Conservation (phyloP, 2,329 filamentous ascomycete species). For the Arthroderma sp. region DNA sequence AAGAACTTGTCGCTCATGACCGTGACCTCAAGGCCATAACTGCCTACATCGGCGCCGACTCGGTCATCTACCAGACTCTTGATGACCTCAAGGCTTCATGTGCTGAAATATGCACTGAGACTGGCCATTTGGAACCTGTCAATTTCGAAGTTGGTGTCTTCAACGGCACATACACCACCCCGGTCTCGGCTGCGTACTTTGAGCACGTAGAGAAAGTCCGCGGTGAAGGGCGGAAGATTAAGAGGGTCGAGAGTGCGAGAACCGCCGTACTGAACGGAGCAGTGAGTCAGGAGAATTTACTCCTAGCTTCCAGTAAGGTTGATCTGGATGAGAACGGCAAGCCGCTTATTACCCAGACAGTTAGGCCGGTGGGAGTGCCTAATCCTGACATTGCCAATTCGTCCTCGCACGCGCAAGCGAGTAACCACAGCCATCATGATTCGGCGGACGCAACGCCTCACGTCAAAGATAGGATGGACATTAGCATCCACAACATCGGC, state of each 20-base stretch:
- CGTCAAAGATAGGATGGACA: constrained; percentile 44
- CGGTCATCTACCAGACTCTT: constrained; percentile 65
- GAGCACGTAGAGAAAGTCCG: constrained; percentile 62
- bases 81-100: constrained; percentile 72
- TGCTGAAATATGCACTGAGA: constrained; percentile 51
- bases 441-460: constrained; percentile 27
- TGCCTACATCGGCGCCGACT: constrained; percentile 58
- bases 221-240: constrained; percentile 57
- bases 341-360: constrained; percentile 22
- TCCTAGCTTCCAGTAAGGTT: constrained; percentile 51
- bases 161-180: constrained; percentile 74
- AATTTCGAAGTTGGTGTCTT: constrained; percentile 89
- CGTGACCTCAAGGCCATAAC: constrained; percentile 51
- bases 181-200: constrained; percentile 69
- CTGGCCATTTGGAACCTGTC: constrained; percentile 40
- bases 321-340: constrained; percentile 45
- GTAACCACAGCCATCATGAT: background rate
- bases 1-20: constrained; percentile 60
- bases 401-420: background rate
- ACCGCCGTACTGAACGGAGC: constrained; percentile 52
- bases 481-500: constrained; percentile 48
- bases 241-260: constrained; percentile 52
- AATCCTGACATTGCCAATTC: background rate
- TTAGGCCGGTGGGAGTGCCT: constrained; percentile 35
- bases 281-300: constrained; percentile 48